Conservation (phyloP, 2,329 filamentous ascomycete genomes). For the Ascochyta clinopodiicola region DNA sequence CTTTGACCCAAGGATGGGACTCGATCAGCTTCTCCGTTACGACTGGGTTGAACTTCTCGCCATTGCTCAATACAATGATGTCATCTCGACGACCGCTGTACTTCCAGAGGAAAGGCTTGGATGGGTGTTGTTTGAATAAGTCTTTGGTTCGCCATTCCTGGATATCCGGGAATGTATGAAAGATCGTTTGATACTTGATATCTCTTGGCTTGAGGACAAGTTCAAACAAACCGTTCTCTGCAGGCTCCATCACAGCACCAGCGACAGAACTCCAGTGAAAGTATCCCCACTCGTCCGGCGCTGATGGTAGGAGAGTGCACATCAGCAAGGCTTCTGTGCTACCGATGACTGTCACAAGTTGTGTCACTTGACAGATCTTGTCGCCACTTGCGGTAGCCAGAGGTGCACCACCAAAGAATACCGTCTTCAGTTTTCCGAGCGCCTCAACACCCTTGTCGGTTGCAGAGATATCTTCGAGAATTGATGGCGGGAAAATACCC, state of each 20-base stretch:
- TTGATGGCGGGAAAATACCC: constrained; percentile 11
- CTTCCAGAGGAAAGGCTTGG: constrained; percentile 26
- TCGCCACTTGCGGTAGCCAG: constrained; percentile 15
- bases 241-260: constrained; percentile 12
- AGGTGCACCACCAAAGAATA: constrained; percentile 20
- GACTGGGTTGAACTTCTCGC: constrained; percentile 39
- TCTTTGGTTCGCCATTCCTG: constrained; percentile 24
- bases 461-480: constrained; percentile 10
- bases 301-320: constrained; percentile 3
- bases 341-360: constrained; percentile 10
- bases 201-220: constrained; percentile 8
- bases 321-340: constrained; percentile 13
- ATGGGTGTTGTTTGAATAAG: constrained; percentile 23
- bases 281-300: constrained; percentile 4
- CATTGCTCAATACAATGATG: constrained; percentile 38
- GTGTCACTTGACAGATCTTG: constrained; percentile 17
- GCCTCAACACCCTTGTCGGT: constrained; percentile 6
- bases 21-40: constrained; percentile 25
- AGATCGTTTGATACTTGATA: constrained; percentile 1
- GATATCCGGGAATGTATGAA: constrained; percentile 9
- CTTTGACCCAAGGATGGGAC: constrained; percentile 12
- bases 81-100: constrained; percentile 45
- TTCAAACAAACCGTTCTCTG: constrained; percentile 3
- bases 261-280: constrained; percentile 15
- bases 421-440: constrained; percentile 2